Percentiles rank a stretch among this genome's conserved stretches.
These are phyloP conservation scores for Niebla homalea DNA, from an alignment of 495 filamentous ascomycete genomes.

Conservation along the genomic window DNA sequence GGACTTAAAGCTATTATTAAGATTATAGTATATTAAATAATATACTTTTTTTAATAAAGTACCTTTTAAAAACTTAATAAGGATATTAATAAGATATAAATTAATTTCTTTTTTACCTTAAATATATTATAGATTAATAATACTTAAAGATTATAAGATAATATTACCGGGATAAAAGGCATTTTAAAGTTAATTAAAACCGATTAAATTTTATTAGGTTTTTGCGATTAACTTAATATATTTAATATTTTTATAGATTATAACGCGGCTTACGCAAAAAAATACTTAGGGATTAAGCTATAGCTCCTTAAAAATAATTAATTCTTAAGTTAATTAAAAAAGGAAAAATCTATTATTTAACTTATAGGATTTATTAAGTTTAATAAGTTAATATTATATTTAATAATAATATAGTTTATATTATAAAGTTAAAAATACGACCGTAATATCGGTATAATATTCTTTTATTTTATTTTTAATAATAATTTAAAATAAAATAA, in stretches of 20 bases:
- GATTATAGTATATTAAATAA: conserved; percentile 9
- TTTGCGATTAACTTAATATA: conserved; percentile 21
- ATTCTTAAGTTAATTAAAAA: conserved; percentile 21
- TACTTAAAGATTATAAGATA: no score
- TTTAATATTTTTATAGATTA: conserved; percentile 12
- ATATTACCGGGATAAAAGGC: no score
- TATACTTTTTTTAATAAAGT: conserved; percentile 24
- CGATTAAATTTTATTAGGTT: conserved; percentile 14
- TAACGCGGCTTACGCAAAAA: no score
- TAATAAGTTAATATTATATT: conserved; percentile 29
- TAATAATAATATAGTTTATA: conserved; percentile 21
- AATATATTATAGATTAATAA: conserved; percentile 17
- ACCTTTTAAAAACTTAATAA: conserved; percentile 24
- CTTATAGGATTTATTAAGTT: conserved; percentile 28
- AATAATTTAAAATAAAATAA: conserved; percentile 21
- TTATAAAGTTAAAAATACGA: conserved; percentile 10
- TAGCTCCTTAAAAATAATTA: conserved; percentile 22
- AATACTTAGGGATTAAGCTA: conserved; percentile 11
- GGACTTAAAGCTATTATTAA: conserved; percentile 11
- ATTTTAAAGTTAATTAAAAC: conserved; percentile 14
- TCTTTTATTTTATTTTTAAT: conserved; percentile 30
- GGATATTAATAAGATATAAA: conserved; percentile 20
- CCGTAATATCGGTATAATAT: conserved; percentile 17
- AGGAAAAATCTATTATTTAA: conserved; percentile 28
- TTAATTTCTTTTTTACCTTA: conserved; percentile 19